A percentile compares a stretch with the other conserved stretches of the same genome.
These are phyloP conservation scores for Xanthoceras sorbifolium DNA, from an alignment of 345 rosid genomes.

Conservation along the genomic window DNA sequence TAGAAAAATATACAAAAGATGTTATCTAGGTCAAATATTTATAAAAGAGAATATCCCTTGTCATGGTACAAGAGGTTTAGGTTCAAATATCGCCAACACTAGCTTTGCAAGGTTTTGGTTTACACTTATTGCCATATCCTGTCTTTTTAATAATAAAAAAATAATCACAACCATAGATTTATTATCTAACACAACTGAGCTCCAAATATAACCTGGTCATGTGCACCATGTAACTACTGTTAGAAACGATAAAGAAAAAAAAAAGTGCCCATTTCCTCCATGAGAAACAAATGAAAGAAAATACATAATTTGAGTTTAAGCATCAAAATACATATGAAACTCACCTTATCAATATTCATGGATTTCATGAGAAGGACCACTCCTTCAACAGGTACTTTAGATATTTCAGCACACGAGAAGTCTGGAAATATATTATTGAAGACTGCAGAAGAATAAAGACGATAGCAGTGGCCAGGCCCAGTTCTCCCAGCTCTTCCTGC, in stretches of 20 bases:
- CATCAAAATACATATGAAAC: constrained; percentile 17
- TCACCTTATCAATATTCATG: constrained; percentile 76
- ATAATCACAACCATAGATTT: background rate
- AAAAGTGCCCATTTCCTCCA: background rate
- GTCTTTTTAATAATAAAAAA: no score
- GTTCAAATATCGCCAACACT: background rate
- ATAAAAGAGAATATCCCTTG: background rate
- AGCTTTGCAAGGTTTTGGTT: background rate
- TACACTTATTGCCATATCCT: background rate
- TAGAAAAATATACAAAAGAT: background rate
- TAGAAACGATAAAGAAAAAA: background rate
- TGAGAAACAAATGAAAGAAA: background rate
- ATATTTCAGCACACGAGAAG: constrained; percentile 81
- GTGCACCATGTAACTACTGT: background rate
- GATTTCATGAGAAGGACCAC: constrained; percentile 89
- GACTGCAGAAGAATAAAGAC: constrained; percentile 83
- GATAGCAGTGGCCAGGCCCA: constrained; percentile 92
- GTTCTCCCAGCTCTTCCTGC: constrained; percentile 99
- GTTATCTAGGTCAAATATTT: background rate
- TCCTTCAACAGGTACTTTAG: constrained; percentile 78
- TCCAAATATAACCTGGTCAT: background rate
- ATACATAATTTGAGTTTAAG: background rate
- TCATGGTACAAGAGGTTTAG: background rate
- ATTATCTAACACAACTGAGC: background rate
- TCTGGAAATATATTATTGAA: constrained; percentile 68